Evolutionary conservation across 495 filamentous ascomycete genomes (phyloP).

Genomic region (Talaromyces trachyspermus): DNA sequence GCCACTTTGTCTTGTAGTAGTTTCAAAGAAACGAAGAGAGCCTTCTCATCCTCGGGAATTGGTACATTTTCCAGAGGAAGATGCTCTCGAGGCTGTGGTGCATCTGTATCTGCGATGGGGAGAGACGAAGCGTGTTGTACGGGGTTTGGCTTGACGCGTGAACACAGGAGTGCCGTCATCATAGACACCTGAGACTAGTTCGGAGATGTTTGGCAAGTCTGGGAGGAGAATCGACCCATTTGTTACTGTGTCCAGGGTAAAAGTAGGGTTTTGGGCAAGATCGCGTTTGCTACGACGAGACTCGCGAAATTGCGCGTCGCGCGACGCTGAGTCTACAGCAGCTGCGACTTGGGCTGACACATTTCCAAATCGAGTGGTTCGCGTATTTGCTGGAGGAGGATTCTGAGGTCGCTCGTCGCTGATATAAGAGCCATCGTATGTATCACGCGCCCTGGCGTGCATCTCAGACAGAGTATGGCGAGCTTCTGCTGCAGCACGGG

Average conservation of each 20-base stretch:
- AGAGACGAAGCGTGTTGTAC: constrained; percentile 51
- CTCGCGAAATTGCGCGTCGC: constrained; percentile 33
- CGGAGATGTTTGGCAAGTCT: constrained; percentile 62
- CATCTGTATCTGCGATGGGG: constrained; percentile 34
- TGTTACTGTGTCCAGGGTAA: constrained; percentile 30
- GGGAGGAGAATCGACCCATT: constrained; percentile 60
- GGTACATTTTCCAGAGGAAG: constrained; percentile 54
- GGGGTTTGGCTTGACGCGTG: constrained; percentile 40
- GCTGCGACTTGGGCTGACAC: constrained; percentile 38
- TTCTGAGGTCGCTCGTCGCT: constrained; percentile 46
- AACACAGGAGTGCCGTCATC: constrained; percentile 60
- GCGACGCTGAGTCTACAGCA: constrained; percentile 36
- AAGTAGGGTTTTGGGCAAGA: constrained; percentile 11
- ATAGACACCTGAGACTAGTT: constrained; percentile 62
- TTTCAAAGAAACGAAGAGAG: constrained; percentile 58
- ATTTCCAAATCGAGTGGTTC: constrained; percentile 49
- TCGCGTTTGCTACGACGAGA: constrained; percentile 16
- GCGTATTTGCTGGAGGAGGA: constrained; percentile 34
- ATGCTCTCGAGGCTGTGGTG: constrained; percentile 34
- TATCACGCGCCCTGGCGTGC: constrained; percentile 48
- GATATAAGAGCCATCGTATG: constrained; percentile 47
- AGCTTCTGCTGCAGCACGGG: constrained; percentile 14
- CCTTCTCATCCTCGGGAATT: constrained; percentile 61
- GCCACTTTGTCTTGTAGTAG: constrained; percentile 60
- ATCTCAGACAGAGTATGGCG: constrained; percentile 43